These are phyloP conservation scores for Recurvomyces mirabilis DNA, from an alignment of 495 filamentous ascomycete species.

Conservation along the genomic window DNA sequence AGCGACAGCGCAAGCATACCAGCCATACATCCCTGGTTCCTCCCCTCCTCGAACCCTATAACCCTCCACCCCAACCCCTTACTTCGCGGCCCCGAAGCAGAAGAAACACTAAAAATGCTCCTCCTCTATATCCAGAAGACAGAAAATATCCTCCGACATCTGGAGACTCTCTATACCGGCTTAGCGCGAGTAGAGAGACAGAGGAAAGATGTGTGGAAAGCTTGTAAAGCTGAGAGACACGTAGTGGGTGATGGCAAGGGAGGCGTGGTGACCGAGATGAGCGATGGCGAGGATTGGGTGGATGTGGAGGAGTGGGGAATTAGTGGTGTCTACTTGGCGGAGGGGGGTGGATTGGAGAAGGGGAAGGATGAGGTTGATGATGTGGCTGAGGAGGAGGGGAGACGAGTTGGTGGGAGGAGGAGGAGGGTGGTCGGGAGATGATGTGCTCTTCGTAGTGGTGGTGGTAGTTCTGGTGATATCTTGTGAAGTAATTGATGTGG, in stretches of 20 bases:
- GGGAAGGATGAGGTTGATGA: slow-evolving; percentile 25
- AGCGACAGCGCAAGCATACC: slow-evolving; percentile 32
- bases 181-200: slow-evolving; percentile 67
- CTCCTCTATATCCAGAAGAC: slow-evolving; percentile 88
- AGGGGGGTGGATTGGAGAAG: slow-evolving; percentile 19
- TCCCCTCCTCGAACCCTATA: too few species aligned
- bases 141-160: slow-evolving; percentile 81
- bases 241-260: slow-evolving; percentile 34
- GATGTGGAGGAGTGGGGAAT: slow-evolving; percentile 21
- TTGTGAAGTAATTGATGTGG: too few species aligned
- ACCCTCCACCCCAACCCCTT: slow-evolving; percentile 62
- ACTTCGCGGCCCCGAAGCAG: slow-evolving; percentile 70
- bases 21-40: slow-evolving; percentile 70
- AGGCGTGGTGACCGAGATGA: slow-evolving; percentile 20
- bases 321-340: slow-evolving; percentile 4
- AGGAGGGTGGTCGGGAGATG: slow-evolving; percentile 3
- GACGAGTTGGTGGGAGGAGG: slow-evolving; percentile 14
- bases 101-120: slow-evolving; percentile 74
- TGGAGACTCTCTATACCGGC: slow-evolving; percentile 60
- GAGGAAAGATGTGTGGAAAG: slow-evolving; percentile 67
- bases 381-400: slow-evolving; percentile 13
- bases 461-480: too few species aligned
- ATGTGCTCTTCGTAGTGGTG: too few species aligned
- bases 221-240: slow-evolving; percentile 84
- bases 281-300: slow-evolving; percentile 27